A percentile compares a stretch with the other conserved stretches of the same genome.
These are phyloP conservation scores for Pichia sp. DNA, from an alignment of 1,139 yeast species.

Conservation along the genomic window DNA sequence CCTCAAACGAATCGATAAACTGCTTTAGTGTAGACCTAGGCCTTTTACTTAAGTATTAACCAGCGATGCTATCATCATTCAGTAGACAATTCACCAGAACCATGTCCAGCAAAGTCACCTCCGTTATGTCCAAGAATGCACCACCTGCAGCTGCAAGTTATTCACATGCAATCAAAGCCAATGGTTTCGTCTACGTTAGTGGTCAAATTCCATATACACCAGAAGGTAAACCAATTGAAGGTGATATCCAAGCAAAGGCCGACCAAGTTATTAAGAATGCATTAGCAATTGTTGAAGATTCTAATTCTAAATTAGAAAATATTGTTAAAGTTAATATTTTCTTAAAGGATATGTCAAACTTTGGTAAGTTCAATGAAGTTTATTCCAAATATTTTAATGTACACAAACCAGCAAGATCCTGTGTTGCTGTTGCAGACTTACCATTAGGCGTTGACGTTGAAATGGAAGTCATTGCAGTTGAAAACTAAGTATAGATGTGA, in stretches of 20 bases:
- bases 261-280: slow-evolving; percentile 80
- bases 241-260: slow-evolving; percentile 71
- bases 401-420: slow-evolving; percentile 93
- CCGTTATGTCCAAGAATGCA: slow-evolving; percentile 64
- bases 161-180: slow-evolving; percentile 87
- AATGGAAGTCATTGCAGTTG: slow-evolving; percentile 76
- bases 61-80: neutral
- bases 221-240: slow-evolving; percentile 73
- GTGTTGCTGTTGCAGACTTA: slow-evolving; percentile 83
- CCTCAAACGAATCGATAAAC: too few relatives aligned
- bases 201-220: slow-evolving; percentile 93
- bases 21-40: too few relatives aligned
- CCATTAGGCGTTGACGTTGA: slow-evolving; percentile 78
- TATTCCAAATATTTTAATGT: slow-evolving; percentile 72
- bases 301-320: slow-evolving; percentile 74
- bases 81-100: slow-evolving; percentile 6
- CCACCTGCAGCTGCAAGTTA: slow-evolving; percentile 96
- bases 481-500: slow-evolving; percentile 32
- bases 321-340: slow-evolving; percentile 83
- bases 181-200: slow-evolving; percentile 81
- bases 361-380: slow-evolving; percentile 74
- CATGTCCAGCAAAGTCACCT: slow-evolving; percentile 35
- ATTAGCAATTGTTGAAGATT: slow-evolving; percentile 67
- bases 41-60: neutral
- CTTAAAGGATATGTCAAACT: slow-evolving; percentile 81